phyloP scores from a whole-genome alignment of 306 rosid genomes.

The Casuarina cunninghamiana region DNA sequence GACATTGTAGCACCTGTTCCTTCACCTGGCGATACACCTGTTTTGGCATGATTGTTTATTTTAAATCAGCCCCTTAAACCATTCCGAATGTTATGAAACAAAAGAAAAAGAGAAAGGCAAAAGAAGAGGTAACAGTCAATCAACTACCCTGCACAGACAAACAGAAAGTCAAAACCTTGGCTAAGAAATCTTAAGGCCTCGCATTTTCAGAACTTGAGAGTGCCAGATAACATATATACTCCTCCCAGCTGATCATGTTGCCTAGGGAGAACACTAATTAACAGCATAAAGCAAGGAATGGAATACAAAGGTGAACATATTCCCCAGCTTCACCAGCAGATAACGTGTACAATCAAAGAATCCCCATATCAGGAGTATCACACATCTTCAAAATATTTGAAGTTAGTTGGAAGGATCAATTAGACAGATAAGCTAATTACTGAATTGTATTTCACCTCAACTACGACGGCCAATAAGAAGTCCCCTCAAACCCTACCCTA shows the following conservation, averaged over 20 bases:
- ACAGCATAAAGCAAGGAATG: too few species aligned
- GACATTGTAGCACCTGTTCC: slow-evolving; percentile 97
- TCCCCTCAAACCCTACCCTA: background rate
- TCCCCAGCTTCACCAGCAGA: too few species aligned
- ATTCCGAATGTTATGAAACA: background rate
- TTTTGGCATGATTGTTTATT: slow-evolving; percentile 6
- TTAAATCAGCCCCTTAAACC: background rate
- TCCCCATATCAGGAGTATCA: too few species aligned
- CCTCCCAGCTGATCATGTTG: too few species aligned
- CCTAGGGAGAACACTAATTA: too few species aligned
- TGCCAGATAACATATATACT: background rate
- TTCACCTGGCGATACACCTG: slow-evolving; percentile 82
- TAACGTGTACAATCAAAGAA: too few species aligned
- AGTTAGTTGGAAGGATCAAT: too few species aligned
- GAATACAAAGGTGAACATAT: too few species aligned
- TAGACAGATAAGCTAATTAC: too few species aligned
- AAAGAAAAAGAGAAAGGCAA: background rate
- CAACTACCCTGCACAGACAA: background rate
- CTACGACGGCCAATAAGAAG: too few species aligned
- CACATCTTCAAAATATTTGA: too few species aligned
- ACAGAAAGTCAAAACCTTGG: background rate
- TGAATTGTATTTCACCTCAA: too few species aligned
- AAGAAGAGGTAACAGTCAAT: background rate
- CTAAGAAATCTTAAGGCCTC: background rate
- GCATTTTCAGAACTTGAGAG: background rate